These are phyloP conservation scores for Debaryomyces subglobosus DNA, from an alignment of 1,139 yeast species.

Conservation along the genomic window DNA sequence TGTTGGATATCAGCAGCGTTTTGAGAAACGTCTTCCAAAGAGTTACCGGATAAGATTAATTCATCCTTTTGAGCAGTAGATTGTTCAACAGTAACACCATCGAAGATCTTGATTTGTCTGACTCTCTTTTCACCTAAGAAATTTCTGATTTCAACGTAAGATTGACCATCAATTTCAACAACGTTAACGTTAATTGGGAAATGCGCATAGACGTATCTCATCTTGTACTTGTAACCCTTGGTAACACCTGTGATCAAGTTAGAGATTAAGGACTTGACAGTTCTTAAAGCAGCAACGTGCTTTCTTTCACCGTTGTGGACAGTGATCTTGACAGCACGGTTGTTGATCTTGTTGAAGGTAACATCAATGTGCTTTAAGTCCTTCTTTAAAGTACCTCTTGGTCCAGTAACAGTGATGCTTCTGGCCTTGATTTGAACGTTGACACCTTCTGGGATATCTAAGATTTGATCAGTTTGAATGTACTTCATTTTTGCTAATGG, in stretches of 20 bases:
- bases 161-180: constrained; percentile 72
- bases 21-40: constrained; percentile 97
- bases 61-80: constrained; percentile 93
- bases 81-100: constrained; percentile 85
- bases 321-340: constrained; percentile 78
- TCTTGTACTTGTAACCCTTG: constrained; percentile 98
- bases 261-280: constrained; percentile 92
- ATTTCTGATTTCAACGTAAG: constrained; percentile 94
- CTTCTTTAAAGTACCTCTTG: constrained; percentile 95
- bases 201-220: constrained; percentile 99
- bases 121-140: constrained; percentile 98
- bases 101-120: constrained; percentile 80
- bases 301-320: constrained; percentile 99
- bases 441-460: constrained; percentile 95
- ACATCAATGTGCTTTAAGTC: constrained; percentile 94
- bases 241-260: constrained; percentile 99
- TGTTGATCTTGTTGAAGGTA: constrained; percentile 77
- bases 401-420: constrained; percentile 88
- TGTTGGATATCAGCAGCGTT: constrained; percentile 99
- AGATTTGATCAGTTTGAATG: constrained; percentile 91
- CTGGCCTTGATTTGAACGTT: constrained; percentile 91
- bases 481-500: constrained; percentile 65
- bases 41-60: constrained; percentile 91
- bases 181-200: constrained; percentile 99
- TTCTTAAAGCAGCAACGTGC: constrained; percentile 99